These are phyloP conservation scores for Inonotus obliquus DNA, from an alignment of 1,284 basidiomycete species.

Conservation along the genomic window DNA sequence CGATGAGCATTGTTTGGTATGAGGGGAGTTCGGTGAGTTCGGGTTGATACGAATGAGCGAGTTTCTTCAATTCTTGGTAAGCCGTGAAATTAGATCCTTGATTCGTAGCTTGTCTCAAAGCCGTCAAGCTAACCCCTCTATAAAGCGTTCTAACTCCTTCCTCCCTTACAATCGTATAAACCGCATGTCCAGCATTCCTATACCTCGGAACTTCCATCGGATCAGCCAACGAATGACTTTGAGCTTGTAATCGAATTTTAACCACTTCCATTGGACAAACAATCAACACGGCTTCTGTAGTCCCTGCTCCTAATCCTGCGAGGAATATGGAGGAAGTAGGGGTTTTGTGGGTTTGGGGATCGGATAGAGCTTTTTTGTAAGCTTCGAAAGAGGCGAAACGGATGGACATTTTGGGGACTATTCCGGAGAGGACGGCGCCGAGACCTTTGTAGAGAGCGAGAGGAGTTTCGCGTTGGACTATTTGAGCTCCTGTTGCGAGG, in stretches of 20 bases:
- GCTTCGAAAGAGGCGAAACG: constrained; percentile 97
- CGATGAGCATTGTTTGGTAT: constrained; percentile 93
- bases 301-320: constrained; percentile 90
- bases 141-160: constrained; percentile 88
- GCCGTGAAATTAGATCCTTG: constrained; percentile 99
- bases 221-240: constrained; percentile 96
- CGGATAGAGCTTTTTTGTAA: constrained; percentile 84
- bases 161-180: constrained; percentile 92
- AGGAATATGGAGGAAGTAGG: constrained; percentile 66
- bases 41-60: constrained; percentile 76
- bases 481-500: constrained; percentile 87
- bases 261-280: constrained; percentile 99
- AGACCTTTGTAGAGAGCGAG: constrained; percentile 98
- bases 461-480: constrained; percentile 88
- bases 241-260: constrained; percentile 97
- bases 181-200: constrained; percentile 94
- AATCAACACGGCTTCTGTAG: constrained; percentile 90
- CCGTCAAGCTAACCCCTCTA: constrained; percentile 90
- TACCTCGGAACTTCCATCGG: constrained; percentile 93
- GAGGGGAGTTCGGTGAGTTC: constrained; percentile 75
- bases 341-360: constrained; percentile 69
- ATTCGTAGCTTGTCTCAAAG: constrained; percentile 95
- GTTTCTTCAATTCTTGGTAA: constrained; percentile 94
- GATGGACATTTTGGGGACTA: constrained; percentile 99
- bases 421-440: constrained; percentile 95